phyloP scores from a whole-genome alignment of 2,329 filamentous ascomycete genomes.

The Aspergillus terreus region DNA sequence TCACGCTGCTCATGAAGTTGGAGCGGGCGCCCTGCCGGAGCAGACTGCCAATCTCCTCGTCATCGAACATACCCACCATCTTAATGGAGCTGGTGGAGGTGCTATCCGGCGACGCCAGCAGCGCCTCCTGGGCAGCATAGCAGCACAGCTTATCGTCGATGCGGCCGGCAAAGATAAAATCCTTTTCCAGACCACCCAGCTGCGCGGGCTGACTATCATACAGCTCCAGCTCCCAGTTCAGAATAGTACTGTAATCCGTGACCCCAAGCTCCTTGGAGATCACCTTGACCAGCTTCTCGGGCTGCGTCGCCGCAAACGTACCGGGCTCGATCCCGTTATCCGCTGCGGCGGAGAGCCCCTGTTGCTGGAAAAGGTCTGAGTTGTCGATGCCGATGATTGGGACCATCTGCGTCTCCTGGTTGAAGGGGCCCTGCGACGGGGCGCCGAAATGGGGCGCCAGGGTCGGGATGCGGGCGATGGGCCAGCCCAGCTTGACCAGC shows the following conservation, averaged over 20 bases:
- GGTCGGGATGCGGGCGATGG: conserved; percentile 86
- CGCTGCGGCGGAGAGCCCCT: conserved; percentile 22
- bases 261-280: conserved; percentile 78
- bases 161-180: conserved; percentile 91
- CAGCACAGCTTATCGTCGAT: conserved; percentile 98
- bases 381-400: conserved; percentile 89
- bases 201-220: conserved; percentile 85
- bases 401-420: conserved; percentile 88
- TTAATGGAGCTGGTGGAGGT: conserved; percentile 66
- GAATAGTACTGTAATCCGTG: conserved; percentile 66
- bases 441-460: conserved; percentile 91
- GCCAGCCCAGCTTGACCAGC: conserved; percentile 90
- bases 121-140: conserved; percentile 80
- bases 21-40: conserved; percentile 84
- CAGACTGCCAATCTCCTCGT: conserved; percentile 91
- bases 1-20: conserved; percentile 78
- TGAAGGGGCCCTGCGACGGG: conserved; percentile 62
- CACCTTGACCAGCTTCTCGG: conserved; percentile 75
- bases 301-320: conserved; percentile 78
- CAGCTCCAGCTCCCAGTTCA: conserved; percentile 97
- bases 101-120: conserved; percentile 62
- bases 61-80: conserved; percentile 89
- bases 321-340: conserved; percentile 48
- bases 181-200: conserved; percentile 78
- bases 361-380: conserved; percentile 49